Evolutionary conservation across 306 rosid species (phyloP).

Genomic region (Quercus wislizeni): DNA sequence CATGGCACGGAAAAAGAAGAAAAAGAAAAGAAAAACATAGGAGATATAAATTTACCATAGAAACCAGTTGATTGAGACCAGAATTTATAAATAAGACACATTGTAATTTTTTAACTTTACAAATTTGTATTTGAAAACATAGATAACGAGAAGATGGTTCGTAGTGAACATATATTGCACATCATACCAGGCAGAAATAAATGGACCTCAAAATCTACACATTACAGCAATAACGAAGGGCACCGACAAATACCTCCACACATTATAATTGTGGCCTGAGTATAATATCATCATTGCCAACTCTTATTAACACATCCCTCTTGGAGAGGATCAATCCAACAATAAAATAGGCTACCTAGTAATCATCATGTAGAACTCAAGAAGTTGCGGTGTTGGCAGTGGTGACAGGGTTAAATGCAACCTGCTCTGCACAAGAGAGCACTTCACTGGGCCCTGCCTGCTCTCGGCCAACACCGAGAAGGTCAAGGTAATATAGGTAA

Average conservation of each 20-base stretch:
- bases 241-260: conserved; percentile 3
- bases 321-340: conserved; percentile 32
- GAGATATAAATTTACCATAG: not conserved
- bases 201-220: conserved; percentile 21
- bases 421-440: conserved; percentile 77
- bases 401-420: conserved; percentile 63
- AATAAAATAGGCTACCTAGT: conserved; percentile 32
- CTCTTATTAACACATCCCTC: conserved; percentile 42
- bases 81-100: not conserved
- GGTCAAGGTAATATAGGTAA: conserved; percentile 71
- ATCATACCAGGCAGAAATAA: conserved; percentile 10
- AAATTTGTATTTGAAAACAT: conserved; percentile 16
- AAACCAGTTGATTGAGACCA: not conserved
- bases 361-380: conserved; percentile 29
- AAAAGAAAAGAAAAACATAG: not conserved
- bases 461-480: conserved; percentile 75
- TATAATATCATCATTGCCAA: conserved; percentile 21
- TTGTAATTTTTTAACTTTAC: conserved; percentile 6
- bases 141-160: conserved; percentile 3
- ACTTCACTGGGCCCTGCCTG: conserved; percentile 60
- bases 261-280: conserved; percentile 8
- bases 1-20: not conserved
- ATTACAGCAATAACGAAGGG: not conserved
- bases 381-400: conserved; percentile 43
- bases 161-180: conserved; percentile 10